Evolutionary conservation across 2,329 filamentous ascomycete genomes (phyloP).

Genomic region (Orbilia brochopaga): DNA sequence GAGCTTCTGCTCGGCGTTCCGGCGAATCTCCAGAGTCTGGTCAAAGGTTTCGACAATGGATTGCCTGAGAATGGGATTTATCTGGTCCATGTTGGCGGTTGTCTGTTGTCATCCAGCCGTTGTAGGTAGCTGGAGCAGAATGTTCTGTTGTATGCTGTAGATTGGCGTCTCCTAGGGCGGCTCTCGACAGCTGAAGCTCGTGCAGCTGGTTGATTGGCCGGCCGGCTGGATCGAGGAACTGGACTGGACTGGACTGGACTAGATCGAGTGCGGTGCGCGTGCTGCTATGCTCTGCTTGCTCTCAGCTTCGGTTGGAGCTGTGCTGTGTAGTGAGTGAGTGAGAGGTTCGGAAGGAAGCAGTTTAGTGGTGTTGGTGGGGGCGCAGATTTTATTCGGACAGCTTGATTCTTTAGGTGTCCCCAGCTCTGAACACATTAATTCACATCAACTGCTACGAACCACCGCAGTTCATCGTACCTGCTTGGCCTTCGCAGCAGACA

Average conservation of each 20-base stretch:
- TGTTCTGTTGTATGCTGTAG: background rate
- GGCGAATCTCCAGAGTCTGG: conserved; percentile 74
- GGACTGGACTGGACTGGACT: background rate
- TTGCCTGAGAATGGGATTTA: conserved; percentile 66
- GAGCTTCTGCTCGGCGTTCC: conserved; percentile 78
- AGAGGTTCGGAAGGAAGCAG: conserved; percentile 7
- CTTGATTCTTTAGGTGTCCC: conserved; percentile 16
- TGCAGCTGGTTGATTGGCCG: background rate
- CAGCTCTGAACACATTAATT: background rate
- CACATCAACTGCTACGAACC: background rate
- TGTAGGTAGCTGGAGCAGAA: conserved; percentile 27
- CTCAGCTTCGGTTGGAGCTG: conserved; percentile 34
- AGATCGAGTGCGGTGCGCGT: background rate
- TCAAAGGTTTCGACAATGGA: conserved; percentile 79
- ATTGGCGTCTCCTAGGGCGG: background rate
- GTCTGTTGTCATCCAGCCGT: conserved; percentile 39
- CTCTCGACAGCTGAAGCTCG: conserved; percentile 5
- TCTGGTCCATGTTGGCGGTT: conserved; percentile 38
- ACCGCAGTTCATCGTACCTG: background rate
- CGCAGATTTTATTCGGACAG: conserved; percentile 32
- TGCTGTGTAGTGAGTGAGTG: conserved; percentile 38
- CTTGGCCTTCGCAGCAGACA: too few relatives aligned
- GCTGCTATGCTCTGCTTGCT: conserved; percentile 23
- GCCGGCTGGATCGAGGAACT: background rate
- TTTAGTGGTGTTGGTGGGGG: conserved; percentile 34